Conservation (phyloP, 1,284 basidiomycete genomes). For the Apiotrichum mycotoxinovorans region DNA sequence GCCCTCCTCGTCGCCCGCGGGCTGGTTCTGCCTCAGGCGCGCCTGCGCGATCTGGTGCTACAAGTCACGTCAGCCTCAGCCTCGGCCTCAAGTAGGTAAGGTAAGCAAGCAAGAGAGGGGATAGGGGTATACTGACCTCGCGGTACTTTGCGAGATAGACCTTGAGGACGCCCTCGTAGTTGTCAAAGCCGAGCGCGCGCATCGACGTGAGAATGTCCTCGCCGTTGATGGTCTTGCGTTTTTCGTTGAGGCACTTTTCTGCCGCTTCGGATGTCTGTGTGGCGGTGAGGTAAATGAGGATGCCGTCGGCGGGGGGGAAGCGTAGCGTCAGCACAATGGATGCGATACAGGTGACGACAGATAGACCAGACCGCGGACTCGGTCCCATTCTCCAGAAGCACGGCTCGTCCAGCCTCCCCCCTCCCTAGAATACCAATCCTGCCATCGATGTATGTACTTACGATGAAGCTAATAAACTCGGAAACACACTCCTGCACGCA, state of each 20-base stretch:
- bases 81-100: background rate
- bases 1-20: conserved; percentile 16
- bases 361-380: background rate
- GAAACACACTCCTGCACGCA: conserved; percentile 94
- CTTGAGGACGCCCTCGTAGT: conserved; percentile 83
- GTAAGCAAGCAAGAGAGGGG: background rate
- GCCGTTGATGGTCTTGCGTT: conserved; percentile 88
- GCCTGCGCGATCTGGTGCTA: conserved; percentile 33
- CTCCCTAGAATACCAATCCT: background rate
- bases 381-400: background rate
- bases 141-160: conserved; percentile 86
- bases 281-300: background rate
- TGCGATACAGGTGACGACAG: no score
- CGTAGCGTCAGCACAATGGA: background rate
- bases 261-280: conserved; percentile 57
- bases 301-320: background rate
- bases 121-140: conserved; percentile 59
- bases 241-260: conserved; percentile 95
- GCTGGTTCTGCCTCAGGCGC: conserved; percentile 19
- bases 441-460: no score
- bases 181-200: conserved; percentile 89
- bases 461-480: conserved; percentile 92
- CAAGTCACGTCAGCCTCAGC: background rate
- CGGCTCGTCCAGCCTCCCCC: background rate
- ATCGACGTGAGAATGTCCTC: conserved; percentile 85